Evolutionary conservation across 108 stramenopile species (phyloP), one percentile per base, ranked within the genome.

Genomic region (Skeletonema potamos): DNA sequence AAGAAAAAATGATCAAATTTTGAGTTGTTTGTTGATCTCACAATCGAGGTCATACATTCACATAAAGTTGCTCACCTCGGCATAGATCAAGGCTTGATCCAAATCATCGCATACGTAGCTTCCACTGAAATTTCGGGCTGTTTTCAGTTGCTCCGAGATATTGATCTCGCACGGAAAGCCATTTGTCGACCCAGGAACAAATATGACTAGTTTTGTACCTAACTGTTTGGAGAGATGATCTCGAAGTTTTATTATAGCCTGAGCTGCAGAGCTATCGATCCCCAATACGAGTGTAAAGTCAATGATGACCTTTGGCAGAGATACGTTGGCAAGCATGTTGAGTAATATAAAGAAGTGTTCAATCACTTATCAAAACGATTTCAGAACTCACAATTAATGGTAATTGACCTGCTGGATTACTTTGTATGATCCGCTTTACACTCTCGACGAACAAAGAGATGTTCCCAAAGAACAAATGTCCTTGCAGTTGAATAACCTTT

Each of bases 251-350:
- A 72, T 67, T 20, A 91, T 85, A 11, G 84, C 84, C 39, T 88
- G 90, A 13, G 90, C 90, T 26, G 90, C 87, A 32, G 86, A 87
- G 17, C 76, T 77, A 51, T 92, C 91, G 18, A 92, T 87, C 20
- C 92, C 89, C 30, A 86, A 55, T 0, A 92, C 92, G 2, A 89
- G 58, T 2, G 87, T 66, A 28, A 86, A 90, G 62, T 90, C 89
- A 67, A 92, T 68, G 17, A 92, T 87, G 15, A 87, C 57, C 62
- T 88, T 61, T 6, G 67, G 28, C 17, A 71, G 22, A 11, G n/a
- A 26, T 37, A 43, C 12, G 20, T 1, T n/a, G 22, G 26, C 18
- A 28, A 30, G 12, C 0, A 18, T 10, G 20, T 24, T 18, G 39
- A 41, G 39, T n/a, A n/a, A 41, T 41, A n/a, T 3, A 0, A 3